phyloP scores from a whole-genome alignment of 1,139 yeast genomes.

The Debaryomyces nepalensis region DNA sequence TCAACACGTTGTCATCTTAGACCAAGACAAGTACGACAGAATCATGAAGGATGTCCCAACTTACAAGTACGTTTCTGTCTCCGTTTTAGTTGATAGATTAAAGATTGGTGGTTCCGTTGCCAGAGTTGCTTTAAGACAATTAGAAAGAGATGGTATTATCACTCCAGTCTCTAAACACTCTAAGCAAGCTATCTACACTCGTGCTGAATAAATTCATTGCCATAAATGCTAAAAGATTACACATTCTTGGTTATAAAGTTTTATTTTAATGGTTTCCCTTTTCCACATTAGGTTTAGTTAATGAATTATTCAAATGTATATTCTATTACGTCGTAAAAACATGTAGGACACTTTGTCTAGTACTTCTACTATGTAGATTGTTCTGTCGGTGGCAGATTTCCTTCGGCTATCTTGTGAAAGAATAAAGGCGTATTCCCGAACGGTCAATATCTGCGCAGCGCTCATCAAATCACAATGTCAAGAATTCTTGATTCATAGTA shows the following conservation, averaged over 20 bases:
- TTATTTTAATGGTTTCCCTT: conserved; percentile 12
- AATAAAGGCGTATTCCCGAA: no score
- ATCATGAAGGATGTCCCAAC: conserved; percentile 99
- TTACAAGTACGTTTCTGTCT: conserved; percentile 96
- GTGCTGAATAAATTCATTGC: conserved; percentile 52
- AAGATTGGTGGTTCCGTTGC: conserved; percentile 99
- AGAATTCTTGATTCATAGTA: neutral
- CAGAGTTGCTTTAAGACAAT: conserved; percentile 95
- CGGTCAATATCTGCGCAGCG: conserved; percentile 5
- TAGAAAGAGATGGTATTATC: conserved; percentile 94
- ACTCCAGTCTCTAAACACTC: conserved; percentile 95
- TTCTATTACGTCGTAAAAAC: conserved; percentile 13
- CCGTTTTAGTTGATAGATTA: conserved; percentile 98
- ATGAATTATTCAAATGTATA: conserved; percentile 14
- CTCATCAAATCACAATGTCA: conserved; percentile 1
- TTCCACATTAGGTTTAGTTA: conserved; percentile 13
- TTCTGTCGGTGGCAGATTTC: neutral
- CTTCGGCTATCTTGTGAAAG: no score
- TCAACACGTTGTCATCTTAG: conserved; percentile 95
- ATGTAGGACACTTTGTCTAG: no score
- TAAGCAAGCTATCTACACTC: conserved; percentile 94
- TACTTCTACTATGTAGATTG: no score
- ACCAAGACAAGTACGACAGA: conserved; percentile 99
- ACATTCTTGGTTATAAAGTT: conserved; percentile 12
- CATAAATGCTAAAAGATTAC: conserved; percentile 13